phyloP scores from a whole-genome alignment of 345 rosid species.

The Durio zibethinus region DNA sequence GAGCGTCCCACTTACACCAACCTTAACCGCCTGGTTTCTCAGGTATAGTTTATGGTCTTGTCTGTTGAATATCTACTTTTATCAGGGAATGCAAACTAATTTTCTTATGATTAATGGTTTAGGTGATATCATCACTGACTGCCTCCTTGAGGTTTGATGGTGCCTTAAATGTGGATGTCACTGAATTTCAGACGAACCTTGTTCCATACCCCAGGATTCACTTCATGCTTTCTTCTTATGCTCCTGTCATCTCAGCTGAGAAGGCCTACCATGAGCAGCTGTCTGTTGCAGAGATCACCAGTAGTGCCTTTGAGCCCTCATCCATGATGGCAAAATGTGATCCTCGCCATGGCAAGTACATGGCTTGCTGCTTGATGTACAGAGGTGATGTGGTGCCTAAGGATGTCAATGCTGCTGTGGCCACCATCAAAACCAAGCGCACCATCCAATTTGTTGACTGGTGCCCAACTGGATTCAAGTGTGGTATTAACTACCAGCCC shows the following conservation, averaged over 20 bases:
- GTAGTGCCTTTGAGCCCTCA: conserved; percentile 53
- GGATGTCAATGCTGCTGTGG: conserved; percentile 44
- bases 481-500: conserved; percentile 50
- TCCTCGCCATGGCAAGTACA: conserved; percentile 53
- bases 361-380: conserved; percentile 52
- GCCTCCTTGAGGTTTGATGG: conserved; percentile 49
- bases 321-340: conserved; percentile 63
- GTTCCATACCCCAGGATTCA: conserved; percentile 52
- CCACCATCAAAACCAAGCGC: conserved; percentile 46
- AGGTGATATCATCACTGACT: conserved; percentile 48
- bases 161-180: conserved; percentile 48
- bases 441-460: conserved; percentile 47
- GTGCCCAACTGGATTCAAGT: conserved; percentile 51
- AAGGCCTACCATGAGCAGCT: conserved; percentile 46
- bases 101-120: not conserved
- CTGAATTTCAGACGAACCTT: conserved; percentile 53
- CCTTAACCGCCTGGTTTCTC: conserved; percentile 48
- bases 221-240: conserved; percentile 53
- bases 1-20: conserved; percentile 49
- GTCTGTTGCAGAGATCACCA: conserved; percentile 55
- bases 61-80: not conserved
- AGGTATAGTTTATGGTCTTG: conserved; percentile 18
- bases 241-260: conserved; percentile 49
- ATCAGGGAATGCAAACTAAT: not conserved
- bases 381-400: conserved; percentile 48